These are phyloP conservation scores for Trapa bicornis DNA, from an alignment of 345 rosid species.

Conservation along the genomic window DNA sequence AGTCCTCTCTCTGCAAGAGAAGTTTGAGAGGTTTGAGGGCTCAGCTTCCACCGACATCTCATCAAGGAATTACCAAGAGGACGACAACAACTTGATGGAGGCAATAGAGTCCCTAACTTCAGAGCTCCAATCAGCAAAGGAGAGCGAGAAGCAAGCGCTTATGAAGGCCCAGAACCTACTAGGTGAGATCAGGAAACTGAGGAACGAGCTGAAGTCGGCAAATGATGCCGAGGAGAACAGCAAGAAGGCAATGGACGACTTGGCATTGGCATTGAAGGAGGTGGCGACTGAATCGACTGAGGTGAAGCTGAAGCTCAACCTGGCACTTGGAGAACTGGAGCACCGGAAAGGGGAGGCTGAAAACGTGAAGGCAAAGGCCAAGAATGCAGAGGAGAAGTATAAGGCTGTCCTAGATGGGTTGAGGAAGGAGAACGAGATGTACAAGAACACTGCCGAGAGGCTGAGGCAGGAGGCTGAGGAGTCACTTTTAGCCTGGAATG, in stretches of 20 bases:
- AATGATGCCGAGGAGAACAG: conserved; percentile 56
- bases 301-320: conserved; percentile 39
- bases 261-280: conserved; percentile 68
- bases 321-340: conserved; percentile 32
- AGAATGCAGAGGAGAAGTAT: conserved; percentile 21
- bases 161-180: conserved; percentile 14
- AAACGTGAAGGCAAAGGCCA: conserved; percentile 23
- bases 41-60: background rate
- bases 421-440: conserved; percentile 38
- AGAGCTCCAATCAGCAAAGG: conserved; percentile 26
- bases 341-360: conserved; percentile 19
- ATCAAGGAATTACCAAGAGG: conserved; percentile 11
- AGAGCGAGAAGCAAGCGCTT: conserved; percentile 22
- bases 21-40: conserved; percentile 13
- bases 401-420: conserved; percentile 22
- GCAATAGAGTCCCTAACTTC: conserved; percentile 20
- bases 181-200: conserved; percentile 28
- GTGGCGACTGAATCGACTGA: conserved; percentile 50
- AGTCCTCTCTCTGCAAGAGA: conserved; percentile 23
- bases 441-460: conserved; percentile 50
- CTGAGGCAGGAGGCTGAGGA: conserved; percentile 71
- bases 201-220: conserved; percentile 34
- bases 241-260: conserved; percentile 80
- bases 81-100: conserved; percentile 9
- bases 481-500: conserved; percentile 61